phyloP scores from a whole-genome alignment of 371 early-diverging fungal genomes.

The Mortierella sp. region DNA sequence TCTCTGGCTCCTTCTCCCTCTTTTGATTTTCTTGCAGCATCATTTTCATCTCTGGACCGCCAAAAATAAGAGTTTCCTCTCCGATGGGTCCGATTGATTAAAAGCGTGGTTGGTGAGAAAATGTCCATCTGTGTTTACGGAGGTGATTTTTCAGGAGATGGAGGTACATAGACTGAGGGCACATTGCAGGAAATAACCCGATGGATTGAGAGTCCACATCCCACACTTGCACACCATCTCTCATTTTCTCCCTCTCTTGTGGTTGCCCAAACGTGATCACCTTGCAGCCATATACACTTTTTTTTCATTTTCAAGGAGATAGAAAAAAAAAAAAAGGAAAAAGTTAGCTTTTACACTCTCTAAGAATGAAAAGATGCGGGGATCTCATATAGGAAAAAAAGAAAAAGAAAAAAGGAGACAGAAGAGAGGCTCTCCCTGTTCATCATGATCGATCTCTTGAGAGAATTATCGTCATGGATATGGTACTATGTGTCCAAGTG shows the following conservation, averaged over 20 bases:
- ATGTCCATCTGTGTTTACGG: constrained; percentile 1
- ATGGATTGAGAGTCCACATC: constrained; percentile 40
- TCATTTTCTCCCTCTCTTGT: not conserved
- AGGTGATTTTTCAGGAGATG: constrained; percentile 18
- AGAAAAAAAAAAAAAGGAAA: not conserved
- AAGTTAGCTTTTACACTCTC: not conserved
- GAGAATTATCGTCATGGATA: constrained; percentile 2
- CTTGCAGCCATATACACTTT: not conserved
- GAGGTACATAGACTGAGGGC: constrained; percentile 2
- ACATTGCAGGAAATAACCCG: constrained; percentile 7
- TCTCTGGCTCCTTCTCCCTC: not conserved
- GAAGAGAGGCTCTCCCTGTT: constrained; percentile 5
- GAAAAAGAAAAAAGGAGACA: constrained; percentile 27
- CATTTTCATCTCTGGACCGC: no score
- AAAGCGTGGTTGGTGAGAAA: not conserved
- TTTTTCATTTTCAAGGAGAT: constrained; percentile 5
- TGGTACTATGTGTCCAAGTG: constrained; percentile 1
- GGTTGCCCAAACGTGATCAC: not conserved
- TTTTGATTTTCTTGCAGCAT: not conserved
- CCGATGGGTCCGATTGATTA: not conserved
- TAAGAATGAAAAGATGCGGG: not conserved
- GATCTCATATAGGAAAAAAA: not conserved
- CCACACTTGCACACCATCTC: constrained; percentile 10
- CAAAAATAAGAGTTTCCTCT: not conserved
- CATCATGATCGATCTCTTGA: not conserved